Evolutionary conservation across 192 early-diverging fungal genomes (phyloP), one percentile per base, ranked within the genome.

Genomic region (Podila epicladia): DNA sequence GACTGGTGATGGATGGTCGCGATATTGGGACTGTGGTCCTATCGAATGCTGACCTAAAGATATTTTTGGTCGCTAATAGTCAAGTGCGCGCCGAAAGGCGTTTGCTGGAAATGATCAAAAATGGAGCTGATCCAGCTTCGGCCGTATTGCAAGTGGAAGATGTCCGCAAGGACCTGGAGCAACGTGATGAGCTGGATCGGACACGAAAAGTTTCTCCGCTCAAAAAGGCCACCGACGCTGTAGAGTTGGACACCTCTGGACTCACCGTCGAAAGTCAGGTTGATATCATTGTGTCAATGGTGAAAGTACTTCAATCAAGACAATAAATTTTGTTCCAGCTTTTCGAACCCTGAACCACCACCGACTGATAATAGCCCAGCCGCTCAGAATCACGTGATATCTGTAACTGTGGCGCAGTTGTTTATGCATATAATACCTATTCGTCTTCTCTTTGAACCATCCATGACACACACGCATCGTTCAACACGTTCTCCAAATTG

Each of bases 1-100:
- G 93, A n/a, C 68, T 94, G 38, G 92, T 95, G 15, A 95, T 96
- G 92, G 94, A 96, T 77, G 94, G 94, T 8, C 78, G 94, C 1
- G 94, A 96, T 75, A 92, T 94, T 62, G 93, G 94, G 11, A 92
- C 93, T 0, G 87, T 89, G 0, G 88, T 96, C 2, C 86, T 94
- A 33, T 93, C 94, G 0, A 73, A 89, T 59, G 94, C 94, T 0
- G 88, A 96, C 45, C 84, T 95, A 9, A 96, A 96, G 61, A 82
- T 96, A 9, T 96, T 90, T 65, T 79, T 96, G 11, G 87, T 90
- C 13, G 93, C 93, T 2, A 87, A 88, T 59, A 83, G 87, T 28
- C 80, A 82, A 53, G 84, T 93, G 1, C 84, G 94, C 3, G 94
- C 94, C 6, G 85, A 89, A 65, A 83, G 94, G 13, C 84, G 94